Evolutionary conservation across 805 yeast genomes (phyloP).

Genomic region (Candida hispaniensis): DNA sequence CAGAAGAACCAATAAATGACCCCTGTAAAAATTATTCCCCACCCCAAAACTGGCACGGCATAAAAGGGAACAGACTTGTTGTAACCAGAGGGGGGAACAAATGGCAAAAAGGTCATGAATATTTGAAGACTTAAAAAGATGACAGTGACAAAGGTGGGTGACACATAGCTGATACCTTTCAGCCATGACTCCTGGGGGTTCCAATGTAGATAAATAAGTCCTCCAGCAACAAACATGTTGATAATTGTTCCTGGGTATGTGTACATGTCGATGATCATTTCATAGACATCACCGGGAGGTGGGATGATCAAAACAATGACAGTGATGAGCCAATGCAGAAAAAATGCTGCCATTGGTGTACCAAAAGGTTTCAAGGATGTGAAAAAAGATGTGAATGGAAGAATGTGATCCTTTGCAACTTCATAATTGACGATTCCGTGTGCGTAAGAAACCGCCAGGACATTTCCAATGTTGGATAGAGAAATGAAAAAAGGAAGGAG

Average conservation of each 20-base stretch:
- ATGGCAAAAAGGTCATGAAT: slow-evolving; percentile 45
- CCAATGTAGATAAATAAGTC: slow-evolving; percentile 42
- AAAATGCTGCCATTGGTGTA: slow-evolving; percentile 36
- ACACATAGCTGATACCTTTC: slow-evolving; percentile 24
- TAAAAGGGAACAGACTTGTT: slow-evolving; percentile 38
- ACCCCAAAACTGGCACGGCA: slow-evolving; percentile 47
- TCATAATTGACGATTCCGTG: slow-evolving; percentile 50
- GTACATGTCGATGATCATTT: slow-evolving; percentile 50
- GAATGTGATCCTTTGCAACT: slow-evolving; percentile 38
- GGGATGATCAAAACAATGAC: slow-evolving; percentile 45
- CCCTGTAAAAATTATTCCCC: slow-evolving; percentile 3
- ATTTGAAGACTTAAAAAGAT: slow-evolving; percentile 39
- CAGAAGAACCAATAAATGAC: slow-evolving; percentile 3
- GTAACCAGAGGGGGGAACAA: slow-evolving; percentile 40
- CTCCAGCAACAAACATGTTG: slow-evolving; percentile 41
- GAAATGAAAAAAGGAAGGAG: slow-evolving; percentile 49
- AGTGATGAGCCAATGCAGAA: slow-evolving; percentile 47
- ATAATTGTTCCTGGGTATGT: slow-evolving; percentile 57
- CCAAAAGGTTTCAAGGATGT: slow-evolving; percentile 32
- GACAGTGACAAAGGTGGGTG: slow-evolving; percentile 26
- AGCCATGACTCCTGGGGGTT: slow-evolving; percentile 36
- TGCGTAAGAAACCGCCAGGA: slow-evolving; percentile 52
- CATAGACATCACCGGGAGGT: slow-evolving; percentile 54
- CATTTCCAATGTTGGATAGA: slow-evolving; percentile 52
- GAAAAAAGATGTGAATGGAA: slow-evolving; percentile 43